Conservation (phyloP, 352 stramenopile species). For the Phytophthora hybrid region DNA sequence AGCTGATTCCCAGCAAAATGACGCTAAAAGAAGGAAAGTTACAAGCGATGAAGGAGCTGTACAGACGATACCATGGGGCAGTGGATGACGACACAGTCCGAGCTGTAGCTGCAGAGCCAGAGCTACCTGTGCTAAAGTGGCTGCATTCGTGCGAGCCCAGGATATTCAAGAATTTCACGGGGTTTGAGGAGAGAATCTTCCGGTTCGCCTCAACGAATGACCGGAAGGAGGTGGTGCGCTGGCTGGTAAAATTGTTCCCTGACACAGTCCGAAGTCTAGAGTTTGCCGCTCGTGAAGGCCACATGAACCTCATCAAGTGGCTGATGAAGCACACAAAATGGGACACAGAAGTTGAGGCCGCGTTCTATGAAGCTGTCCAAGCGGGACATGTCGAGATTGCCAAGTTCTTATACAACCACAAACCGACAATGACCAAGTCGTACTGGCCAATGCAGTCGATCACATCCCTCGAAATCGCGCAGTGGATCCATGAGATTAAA, state of each 20-base stretch:
- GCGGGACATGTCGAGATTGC: slow-evolving; percentile 31
- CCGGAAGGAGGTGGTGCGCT: neutral
- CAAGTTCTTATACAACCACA: slow-evolving; percentile 8
- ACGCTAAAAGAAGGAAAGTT: neutral
- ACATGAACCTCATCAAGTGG: neutral
- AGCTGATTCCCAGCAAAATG: neutral
- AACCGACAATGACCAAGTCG: neutral
- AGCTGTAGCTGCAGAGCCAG: neutral
- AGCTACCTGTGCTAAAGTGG: neutral
- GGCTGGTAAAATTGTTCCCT: neutral
- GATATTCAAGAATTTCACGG: neutral
- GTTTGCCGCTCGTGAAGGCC: neutral
- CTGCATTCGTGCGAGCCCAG: neutral
- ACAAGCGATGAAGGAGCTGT: slow-evolving; percentile 1
- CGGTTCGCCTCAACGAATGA: neutral
- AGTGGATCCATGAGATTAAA: slow-evolving; percentile 13
- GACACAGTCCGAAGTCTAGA: neutral
- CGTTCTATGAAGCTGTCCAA: slow-evolving; percentile 18
- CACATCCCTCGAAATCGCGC: slow-evolving; percentile 16
- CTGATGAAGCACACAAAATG: slow-evolving; percentile 26
- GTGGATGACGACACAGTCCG: neutral
- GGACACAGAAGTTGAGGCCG: slow-evolving; percentile 1
- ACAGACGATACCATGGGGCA: neutral
- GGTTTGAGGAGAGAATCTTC: neutral
- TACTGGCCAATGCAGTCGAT: neutral